Evolutionary conservation across 805 yeast genomes (phyloP), one percentile per base, ranked within the genome.

Genomic region (Metschnikowia kofuensis): DNA sequence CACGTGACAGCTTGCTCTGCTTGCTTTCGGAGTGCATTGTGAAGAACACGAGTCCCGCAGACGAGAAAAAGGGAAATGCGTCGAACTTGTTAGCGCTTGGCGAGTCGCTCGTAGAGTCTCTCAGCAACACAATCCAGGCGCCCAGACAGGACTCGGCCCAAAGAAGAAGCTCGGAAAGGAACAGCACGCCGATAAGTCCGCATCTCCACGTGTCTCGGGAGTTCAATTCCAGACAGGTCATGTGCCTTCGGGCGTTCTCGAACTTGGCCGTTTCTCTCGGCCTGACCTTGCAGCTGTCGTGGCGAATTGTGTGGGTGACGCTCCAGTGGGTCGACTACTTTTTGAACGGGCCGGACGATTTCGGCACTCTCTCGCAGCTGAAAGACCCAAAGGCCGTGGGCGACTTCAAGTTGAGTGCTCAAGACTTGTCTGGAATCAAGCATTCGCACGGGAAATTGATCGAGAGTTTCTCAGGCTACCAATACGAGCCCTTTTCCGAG

Each of bases 251-350:
- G 43, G 97, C 96, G 0, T 65, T 92, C 35, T 70, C 84, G 4
- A 87, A 89, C 51, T 70, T 92, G 42, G 90, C 92, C 0, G 77
- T 84, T 2, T 87, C 96, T 0, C 66, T 92, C n/a, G 97, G 97
- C 0, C 79, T 91, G 0, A 78, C 83, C 1, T 72, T 92, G 13
- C 78, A 77, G 6, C 62, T 68, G 3, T 80, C 86, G 31, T 92
- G 98, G 98, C 65, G 68, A 11, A 75, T 70, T 29, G 61, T 73
- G 16, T 73, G 73, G 73, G 74, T 79, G 5, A 78, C 95, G 0
- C 72, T 89, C 48, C 95, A 87, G 64, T 87, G 95, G 95, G 75
- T 85, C 42, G 83, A 86, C 48, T 87, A 83, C 58, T 86, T 72
- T 55, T 57, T 85, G n/a, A 74, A 82, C 59, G 92, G 92, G 0